Evolutionary conservation across 768 basidiomycete genomes (phyloP).

Genomic region (Mycena leptocephala): DNA sequence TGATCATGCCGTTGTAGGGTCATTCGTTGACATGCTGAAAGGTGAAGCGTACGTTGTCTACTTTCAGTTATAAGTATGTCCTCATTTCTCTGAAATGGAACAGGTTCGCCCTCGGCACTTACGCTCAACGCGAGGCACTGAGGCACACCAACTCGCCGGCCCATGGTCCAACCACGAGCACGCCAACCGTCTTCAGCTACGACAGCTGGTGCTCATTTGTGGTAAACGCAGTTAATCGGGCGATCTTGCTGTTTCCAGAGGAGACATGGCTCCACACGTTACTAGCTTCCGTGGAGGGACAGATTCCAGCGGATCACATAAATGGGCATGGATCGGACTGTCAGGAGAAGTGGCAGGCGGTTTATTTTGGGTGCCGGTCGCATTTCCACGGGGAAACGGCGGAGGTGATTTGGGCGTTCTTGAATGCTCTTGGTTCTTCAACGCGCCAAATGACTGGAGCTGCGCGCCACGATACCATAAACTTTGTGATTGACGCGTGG

Average conservation of each 20-base stretch:
- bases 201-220: not conserved
- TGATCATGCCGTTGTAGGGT: too few species aligned
- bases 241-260: too few species aligned
- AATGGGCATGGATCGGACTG: too few species aligned
- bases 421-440: too few species aligned
- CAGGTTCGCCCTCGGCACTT: constrained; percentile 15
- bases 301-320: constrained; percentile 15
- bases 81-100: not conserved
- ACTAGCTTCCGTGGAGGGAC: too few species aligned
- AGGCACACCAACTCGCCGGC: constrained; percentile 17
- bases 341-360: constrained; percentile 9
- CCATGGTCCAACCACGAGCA: not conserved
- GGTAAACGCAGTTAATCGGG: not conserved
- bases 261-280: too few species aligned
- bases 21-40: constrained; percentile 20
- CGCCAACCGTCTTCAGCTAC: too few species aligned
- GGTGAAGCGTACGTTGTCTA: constrained; percentile 9
- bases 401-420: too few species aligned
- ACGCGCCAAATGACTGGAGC: too few species aligned
- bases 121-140: constrained; percentile 10
- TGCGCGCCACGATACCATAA: too few species aligned
- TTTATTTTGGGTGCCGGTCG: constrained; percentile 3
- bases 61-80: not conserved
- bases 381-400: not conserved
- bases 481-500: too few species aligned